phyloP scores from a whole-genome alignment of 1,284 basidiomycete species.

The Lentinula novae-zelandiae region DNA sequence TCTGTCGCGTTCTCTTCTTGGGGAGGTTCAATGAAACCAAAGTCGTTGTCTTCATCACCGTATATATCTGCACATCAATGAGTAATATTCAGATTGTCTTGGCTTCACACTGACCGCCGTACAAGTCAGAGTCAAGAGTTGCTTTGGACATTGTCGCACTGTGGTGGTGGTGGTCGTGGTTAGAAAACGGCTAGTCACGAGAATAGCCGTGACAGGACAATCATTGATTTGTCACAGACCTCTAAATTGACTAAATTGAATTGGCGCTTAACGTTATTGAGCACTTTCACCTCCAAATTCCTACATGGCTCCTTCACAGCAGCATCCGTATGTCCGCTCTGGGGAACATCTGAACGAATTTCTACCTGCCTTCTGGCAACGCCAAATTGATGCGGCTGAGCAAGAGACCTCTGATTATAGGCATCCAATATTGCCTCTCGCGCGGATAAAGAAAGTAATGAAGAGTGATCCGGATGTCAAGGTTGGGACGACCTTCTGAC shows the following conservation, averaged over 20 bases:
- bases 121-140: conserved; percentile 32
- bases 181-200: background rate
- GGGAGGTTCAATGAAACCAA: conserved; percentile 15
- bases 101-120: conserved; percentile 24
- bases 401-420: conserved; percentile 81
- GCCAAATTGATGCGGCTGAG: conserved; percentile 77
- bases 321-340: conserved; percentile 53
- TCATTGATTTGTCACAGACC: background rate
- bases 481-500: conserved; percentile 36
- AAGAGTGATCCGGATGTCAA: conserved; percentile 96
- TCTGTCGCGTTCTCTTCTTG: conserved; percentile 20
- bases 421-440: conserved; percentile 83
- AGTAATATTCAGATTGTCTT: background rate
- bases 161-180: background rate
- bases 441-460: conserved; percentile 97
- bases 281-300: background rate
- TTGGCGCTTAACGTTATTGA: background rate
- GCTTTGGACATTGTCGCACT: conserved; percentile 4
- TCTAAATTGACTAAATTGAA: background rate
- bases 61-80: conserved; percentile 32
- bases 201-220: background rate
- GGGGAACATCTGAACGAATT: conserved; percentile 78
- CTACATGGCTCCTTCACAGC: conserved; percentile 1
- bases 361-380: conserved; percentile 79
- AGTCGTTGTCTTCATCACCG: conserved; percentile 36